Conservation (phyloP, 2,329 filamentous ascomycete genomes). For the Juglanconis sp. region DNA sequence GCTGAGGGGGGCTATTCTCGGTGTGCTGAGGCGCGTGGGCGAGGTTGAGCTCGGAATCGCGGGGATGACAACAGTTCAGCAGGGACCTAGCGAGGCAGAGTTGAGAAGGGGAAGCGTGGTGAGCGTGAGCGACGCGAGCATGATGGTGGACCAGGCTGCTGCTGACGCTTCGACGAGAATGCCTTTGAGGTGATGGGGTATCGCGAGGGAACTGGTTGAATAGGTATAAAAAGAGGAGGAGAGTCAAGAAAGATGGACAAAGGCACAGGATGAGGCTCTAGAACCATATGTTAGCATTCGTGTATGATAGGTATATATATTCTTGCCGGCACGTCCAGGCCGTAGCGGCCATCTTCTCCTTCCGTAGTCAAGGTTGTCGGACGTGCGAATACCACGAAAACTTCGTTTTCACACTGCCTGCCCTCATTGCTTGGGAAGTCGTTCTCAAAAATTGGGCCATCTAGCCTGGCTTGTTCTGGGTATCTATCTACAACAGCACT, state of each 20-base stretch:
- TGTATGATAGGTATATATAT: not conserved
- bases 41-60: constrained; percentile 66
- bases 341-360: not conserved
- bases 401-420: not conserved
- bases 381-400: not conserved
- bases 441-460: not conserved
- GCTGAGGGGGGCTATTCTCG: constrained; percentile 72
- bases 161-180: constrained; percentile 26
- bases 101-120: constrained; percentile 39
- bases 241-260: not conserved
- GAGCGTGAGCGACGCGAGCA: constrained; percentile 24
- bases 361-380: not conserved
- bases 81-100: constrained; percentile 18
- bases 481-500: not conserved
- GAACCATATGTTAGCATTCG: constrained; percentile 6
- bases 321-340: constrained; percentile 18
- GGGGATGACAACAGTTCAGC: constrained; percentile 36
- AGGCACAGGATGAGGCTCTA: not conserved
- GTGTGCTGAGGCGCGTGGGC: constrained; percentile 76
- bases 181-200: not conserved
- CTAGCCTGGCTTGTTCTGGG: not conserved
- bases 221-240: not conserved
- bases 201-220: not conserved
- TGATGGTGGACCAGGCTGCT: constrained; percentile 21
- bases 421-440: too few relatives aligned